Percentiles rank a stretch among this genome's conserved stretches.
These are phyloP conservation scores for Neurospora sp. DNA, from an alignment of 495 filamentous ascomycete genomes.

Conservation along the genomic window DNA sequence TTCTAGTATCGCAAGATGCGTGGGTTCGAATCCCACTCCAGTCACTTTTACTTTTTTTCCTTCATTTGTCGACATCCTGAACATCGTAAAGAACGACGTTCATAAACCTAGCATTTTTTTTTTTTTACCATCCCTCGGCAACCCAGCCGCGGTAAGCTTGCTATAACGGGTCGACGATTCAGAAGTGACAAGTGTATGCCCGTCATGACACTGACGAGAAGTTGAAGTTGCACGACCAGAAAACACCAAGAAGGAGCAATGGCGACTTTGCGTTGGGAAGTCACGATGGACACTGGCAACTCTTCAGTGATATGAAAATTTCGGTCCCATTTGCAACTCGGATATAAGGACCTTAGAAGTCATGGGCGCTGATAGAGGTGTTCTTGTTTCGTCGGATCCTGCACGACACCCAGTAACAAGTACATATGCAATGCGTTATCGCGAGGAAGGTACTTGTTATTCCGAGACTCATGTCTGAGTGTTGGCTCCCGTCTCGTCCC, in stretches of 20 bases:
- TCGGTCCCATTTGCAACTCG: neutral
- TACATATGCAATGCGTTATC: neutral
- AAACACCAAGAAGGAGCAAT: neutral
- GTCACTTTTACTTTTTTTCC: neutral
- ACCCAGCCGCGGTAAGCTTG: neutral
- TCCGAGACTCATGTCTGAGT: neutral
- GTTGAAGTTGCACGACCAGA: neutral
- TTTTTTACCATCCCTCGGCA: neutral
- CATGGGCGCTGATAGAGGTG: neutral
- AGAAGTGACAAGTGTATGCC: neutral
- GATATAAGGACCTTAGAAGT: neutral
- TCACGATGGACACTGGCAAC: neutral
- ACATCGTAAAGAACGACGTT: neutral
- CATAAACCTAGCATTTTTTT: neutral
- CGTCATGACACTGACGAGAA: neutral
- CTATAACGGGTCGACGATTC: neutral
- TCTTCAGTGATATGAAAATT: neutral
- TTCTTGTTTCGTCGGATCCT: neutral
- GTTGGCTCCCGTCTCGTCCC: neutral
- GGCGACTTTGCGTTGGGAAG: neutral
- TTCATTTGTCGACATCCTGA: neutral
- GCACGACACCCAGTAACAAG: neutral
- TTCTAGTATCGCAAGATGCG: constrained; percentile 1
- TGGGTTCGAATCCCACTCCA: constrained; percentile 1
- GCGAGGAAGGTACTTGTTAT: neutral